Evolutionary conservation across 768 basidiomycete species (phyloP).

Genomic region (Pleurotus pulmonarius): DNA sequence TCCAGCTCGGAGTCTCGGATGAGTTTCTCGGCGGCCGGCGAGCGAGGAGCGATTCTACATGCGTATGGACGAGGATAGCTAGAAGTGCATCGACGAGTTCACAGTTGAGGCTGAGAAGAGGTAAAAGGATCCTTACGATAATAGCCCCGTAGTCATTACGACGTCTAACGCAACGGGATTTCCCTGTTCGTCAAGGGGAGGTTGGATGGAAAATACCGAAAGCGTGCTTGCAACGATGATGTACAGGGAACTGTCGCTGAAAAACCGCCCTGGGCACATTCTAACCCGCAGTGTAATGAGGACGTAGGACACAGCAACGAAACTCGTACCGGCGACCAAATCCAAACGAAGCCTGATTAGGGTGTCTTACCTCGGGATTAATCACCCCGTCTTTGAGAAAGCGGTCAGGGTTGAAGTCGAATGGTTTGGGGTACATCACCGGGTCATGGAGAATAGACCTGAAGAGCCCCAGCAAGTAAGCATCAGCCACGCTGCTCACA

Average conservation of each 20-base stretch:
- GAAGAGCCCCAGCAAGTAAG: not conserved
- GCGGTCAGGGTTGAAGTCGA: conserved; percentile 27
- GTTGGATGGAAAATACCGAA: conserved; percentile 15
- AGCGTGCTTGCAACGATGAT: conserved; percentile 15
- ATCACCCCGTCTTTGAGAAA: conserved; percentile 21
- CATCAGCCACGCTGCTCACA: too few relatives aligned
- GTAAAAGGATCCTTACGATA: not conserved
- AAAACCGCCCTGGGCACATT: conserved; percentile 21
- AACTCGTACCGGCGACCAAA: conserved; percentile 26
- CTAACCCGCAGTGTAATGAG: conserved; percentile 4
- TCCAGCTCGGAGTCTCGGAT: conserved; percentile 9
- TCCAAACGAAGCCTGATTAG: conserved; percentile 24
- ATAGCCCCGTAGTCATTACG: conserved; percentile 6
- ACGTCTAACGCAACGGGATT: conserved; percentile 11
- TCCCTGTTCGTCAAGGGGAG: conserved; percentile 15
- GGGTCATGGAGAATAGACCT: conserved; percentile 19
- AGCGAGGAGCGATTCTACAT: conserved; percentile 1
- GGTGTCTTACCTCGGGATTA: conserved; percentile 18
- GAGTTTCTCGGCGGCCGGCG: not conserved
- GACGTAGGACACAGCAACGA: not conserved
- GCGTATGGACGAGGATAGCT: conserved; percentile 5
- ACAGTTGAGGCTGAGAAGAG: not conserved
- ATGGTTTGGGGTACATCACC: conserved; percentile 14
- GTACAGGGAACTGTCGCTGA: conserved; percentile 15
- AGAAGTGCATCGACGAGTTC: not conserved